These are phyloP conservation scores for Pisolithus thermaeus DNA, from an alignment of 1,284 basidiomycete species.

Conservation along the genomic window DNA sequence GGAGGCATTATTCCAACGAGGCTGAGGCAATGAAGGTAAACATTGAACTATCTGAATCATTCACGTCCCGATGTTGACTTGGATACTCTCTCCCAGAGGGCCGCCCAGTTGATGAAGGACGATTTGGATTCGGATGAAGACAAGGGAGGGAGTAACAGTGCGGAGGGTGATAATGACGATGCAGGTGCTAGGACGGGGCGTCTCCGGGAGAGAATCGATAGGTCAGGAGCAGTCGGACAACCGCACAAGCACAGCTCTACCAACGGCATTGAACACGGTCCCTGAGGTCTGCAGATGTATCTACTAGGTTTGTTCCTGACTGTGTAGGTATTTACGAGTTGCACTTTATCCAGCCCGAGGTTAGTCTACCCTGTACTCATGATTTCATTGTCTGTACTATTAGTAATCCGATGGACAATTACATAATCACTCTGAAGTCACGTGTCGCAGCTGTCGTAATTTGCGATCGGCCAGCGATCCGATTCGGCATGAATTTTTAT, in stretches of 20 bases:
- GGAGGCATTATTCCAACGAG: slow-evolving; percentile 86
- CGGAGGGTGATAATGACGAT: neutral
- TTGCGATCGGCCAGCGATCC: slow-evolving; percentile 1
- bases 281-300: neutral
- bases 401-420: no score
- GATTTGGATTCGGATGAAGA: slow-evolving; percentile 52
- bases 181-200: neutral
- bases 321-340: no score
- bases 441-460: neutral
- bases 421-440: neutral
- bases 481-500: slow-evolving; percentile 1
- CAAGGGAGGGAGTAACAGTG: slow-evolving; percentile 28
- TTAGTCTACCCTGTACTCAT: neutral
- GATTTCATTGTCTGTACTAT: neutral
- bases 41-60: no score
- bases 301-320: neutral
- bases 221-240: neutral
- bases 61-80: slow-evolving; percentile 7
- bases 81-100: slow-evolving; percentile 40
- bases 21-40: slow-evolving; percentile 86
- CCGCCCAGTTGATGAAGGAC: slow-evolving; percentile 52
- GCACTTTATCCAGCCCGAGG: no score
- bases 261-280: slow-evolving; percentile 32
- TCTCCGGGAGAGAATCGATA: no score
- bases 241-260: slow-evolving; percentile 8